Base-by-base conservation (phyloP, 2,329 filamentous ascomycete species). In the Colletotrichum sp. region DNA sequence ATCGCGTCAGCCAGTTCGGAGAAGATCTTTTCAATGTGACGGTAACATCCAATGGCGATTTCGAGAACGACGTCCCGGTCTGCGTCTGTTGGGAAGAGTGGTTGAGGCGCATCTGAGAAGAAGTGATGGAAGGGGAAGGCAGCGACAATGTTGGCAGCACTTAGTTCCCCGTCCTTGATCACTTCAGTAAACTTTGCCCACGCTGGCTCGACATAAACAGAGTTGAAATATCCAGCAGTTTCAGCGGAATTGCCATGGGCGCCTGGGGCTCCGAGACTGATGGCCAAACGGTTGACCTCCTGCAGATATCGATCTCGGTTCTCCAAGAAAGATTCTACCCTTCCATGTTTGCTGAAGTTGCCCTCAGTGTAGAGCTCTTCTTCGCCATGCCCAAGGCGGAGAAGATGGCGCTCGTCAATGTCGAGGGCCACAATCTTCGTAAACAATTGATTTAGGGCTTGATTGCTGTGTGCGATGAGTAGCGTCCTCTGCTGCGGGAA, bases 221-320 rank as follows among this genome's bases (percentile, higher is more conserved):
- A 93, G 83, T 98, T 95, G 88, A 99, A 99, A 86, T 99, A 99
- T 32, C 95, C 96, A 44, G 97, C 97, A 3, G 96, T 99, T 88
- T 99, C 97, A 71, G 97, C 98, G 32, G 96, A 98, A 85, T 94
- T 98, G 26, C 96, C 95, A 83, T 99, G 97, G n/a, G 96, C 96
- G 72, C 97, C 97, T 57, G 96, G 94, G 3, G 96, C 97, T 24
- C 92, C 93, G 78, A 99, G 93, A 80, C 95, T 98, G 63, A 91
- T 91, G 10, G 97, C 96, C 32, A 99, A 89, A 52, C 95, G 94
- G 84, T 94, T 93, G 52, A 99, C 96, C 85, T 99, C 96, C 24
- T 90, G 88, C 15, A 99, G 89, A 81, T 95, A 95, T 55, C 90
- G 89, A 78, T 93, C 91, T 73, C 96, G 93, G 80, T 98, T 97